Conservation (phyloP, 768 basidiomycete genomes). For the Mycena chlorophos region DNA sequence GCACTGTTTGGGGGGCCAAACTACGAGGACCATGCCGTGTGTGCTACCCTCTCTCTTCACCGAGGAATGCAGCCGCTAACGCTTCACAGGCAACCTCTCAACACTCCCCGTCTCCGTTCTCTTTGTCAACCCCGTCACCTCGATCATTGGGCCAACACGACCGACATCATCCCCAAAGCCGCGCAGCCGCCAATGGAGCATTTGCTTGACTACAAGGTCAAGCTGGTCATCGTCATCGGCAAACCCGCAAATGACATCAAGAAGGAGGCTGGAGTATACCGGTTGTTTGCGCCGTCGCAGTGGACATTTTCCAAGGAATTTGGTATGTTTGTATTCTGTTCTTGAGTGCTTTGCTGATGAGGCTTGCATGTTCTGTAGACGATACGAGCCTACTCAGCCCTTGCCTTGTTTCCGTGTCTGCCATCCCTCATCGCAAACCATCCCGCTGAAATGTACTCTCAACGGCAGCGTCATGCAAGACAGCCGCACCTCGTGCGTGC, state of each 20-base stretch:
- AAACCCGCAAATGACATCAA: constrained; percentile 78
- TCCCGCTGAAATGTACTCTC: constrained; percentile 61
- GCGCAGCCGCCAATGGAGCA: constrained; percentile 72
- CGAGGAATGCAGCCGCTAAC: constrained; percentile 27
- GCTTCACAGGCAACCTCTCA: neutral
- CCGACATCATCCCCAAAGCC: constrained; percentile 62
- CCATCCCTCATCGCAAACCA: constrained; percentile 62
- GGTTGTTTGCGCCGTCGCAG: constrained; percentile 74
- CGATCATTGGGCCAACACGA: constrained; percentile 68
- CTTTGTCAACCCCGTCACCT: constrained; percentile 75
- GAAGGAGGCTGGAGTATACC: constrained; percentile 76
- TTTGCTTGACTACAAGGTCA: constrained; percentile 81
- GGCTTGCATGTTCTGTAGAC: constrained; percentile 35
- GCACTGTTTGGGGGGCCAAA: constrained; percentile 79
- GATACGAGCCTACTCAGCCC: constrained; percentile 80
- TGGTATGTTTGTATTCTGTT: constrained; percentile 46
- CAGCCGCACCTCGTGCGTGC: constrained; percentile 69
- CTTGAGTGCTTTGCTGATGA: neutral
- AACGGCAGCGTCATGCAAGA: constrained; percentile 74
- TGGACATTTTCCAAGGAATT: constrained; percentile 90
- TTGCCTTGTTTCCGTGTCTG: constrained; percentile 66
- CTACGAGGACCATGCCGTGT: constrained; percentile 80
- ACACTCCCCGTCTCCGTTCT: constrained; percentile 61
- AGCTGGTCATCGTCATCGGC: constrained; percentile 80
- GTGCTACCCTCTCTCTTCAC: constrained; percentile 22